phyloP scores from a whole-genome alignment of 1,139 yeast genomes.

The Yamadazyma diospyri region DNA sequence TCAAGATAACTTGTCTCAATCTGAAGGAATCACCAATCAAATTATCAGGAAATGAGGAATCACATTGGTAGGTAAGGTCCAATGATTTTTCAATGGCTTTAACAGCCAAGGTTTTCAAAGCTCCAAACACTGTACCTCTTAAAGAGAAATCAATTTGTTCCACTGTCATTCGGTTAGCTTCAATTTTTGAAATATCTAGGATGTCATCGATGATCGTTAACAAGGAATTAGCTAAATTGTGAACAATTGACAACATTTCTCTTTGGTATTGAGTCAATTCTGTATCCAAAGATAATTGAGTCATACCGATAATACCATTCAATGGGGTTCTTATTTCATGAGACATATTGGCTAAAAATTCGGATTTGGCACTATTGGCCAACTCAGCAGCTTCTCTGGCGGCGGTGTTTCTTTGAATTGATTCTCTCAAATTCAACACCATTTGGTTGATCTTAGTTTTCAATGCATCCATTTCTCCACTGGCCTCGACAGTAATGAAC shows the following conservation, averaged over 20 bases:
- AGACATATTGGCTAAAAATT: slow-evolving; percentile 86
- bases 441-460: slow-evolving; percentile 88
- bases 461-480: slow-evolving; percentile 92
- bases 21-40: slow-evolving; percentile 85
- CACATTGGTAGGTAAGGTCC: slow-evolving; percentile 77
- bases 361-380: slow-evolving; percentile 88
- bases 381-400: slow-evolving; percentile 93
- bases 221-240: slow-evolving; percentile 77
- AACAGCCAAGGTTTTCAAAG: slow-evolving; percentile 80
- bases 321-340: slow-evolving; percentile 91
- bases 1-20: slow-evolving; percentile 77
- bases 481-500: slow-evolving; percentile 85
- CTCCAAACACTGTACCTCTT: slow-evolving; percentile 85
- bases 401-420: slow-evolving; percentile 86
- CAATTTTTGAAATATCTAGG: slow-evolving; percentile 86
- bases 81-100: slow-evolving; percentile 83
- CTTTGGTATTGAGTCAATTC: slow-evolving; percentile 85
- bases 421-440: slow-evolving; percentile 84
- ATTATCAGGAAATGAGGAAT: slow-evolving; percentile 81
- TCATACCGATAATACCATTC: slow-evolving; percentile 92
- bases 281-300: slow-evolving; percentile 81
- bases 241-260: slow-evolving; percentile 85
- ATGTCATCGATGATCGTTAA: slow-evolving; percentile 86
- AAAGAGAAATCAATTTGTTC: slow-evolving; percentile 83
- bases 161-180: slow-evolving; percentile 88